Percentiles rank a stretch among this genome's conserved stretches.
phyloP scores from a whole-genome alignment of 345 rosid genomes.

The Populus tremula region DNA sequence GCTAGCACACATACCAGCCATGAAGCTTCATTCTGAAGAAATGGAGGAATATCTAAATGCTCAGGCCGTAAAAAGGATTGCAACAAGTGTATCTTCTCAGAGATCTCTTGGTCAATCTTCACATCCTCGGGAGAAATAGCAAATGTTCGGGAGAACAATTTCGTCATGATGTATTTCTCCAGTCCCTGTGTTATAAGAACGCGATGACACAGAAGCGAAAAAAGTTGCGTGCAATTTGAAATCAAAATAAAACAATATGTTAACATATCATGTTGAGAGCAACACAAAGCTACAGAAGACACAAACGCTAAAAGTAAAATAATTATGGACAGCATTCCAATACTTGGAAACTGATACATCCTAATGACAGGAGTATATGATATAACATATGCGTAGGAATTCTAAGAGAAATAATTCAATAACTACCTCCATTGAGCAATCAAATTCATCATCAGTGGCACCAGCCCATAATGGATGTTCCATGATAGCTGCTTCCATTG shows the following conservation, averaged over 20 bases:
- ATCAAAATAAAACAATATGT: background rate
- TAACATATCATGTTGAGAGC: background rate
- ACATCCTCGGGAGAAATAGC: conserved; percentile 45
- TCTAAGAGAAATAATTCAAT: background rate
- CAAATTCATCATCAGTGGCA: conserved; percentile 42
- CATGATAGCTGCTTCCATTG: conserved; percentile 49
- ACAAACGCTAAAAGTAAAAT: background rate
- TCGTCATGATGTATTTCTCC: conserved; percentile 61
- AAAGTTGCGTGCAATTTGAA: background rate
- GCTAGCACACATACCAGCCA: conserved; percentile 50
- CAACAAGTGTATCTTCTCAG: conserved; percentile 44
- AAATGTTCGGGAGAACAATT: conserved; percentile 45
- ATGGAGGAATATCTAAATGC: conserved; percentile 54
- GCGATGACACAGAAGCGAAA: background rate
- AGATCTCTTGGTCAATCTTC: conserved; percentile 42
- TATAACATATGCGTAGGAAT: background rate
- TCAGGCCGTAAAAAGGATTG: conserved; percentile 56
- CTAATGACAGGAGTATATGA: background rate
- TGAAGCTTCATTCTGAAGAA: conserved; percentile 52
- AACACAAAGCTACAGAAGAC: background rate
- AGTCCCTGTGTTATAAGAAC: conserved; percentile 38
- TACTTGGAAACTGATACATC: too few species aligned
- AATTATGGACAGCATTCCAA: background rate
- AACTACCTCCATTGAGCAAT: conserved; percentile 48
- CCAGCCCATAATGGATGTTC: conserved; percentile 53